phyloP scores from a whole-genome alignment of 2,329 filamentous ascomycete genomes.

The Neoscytalidium dimidiatum region DNA sequence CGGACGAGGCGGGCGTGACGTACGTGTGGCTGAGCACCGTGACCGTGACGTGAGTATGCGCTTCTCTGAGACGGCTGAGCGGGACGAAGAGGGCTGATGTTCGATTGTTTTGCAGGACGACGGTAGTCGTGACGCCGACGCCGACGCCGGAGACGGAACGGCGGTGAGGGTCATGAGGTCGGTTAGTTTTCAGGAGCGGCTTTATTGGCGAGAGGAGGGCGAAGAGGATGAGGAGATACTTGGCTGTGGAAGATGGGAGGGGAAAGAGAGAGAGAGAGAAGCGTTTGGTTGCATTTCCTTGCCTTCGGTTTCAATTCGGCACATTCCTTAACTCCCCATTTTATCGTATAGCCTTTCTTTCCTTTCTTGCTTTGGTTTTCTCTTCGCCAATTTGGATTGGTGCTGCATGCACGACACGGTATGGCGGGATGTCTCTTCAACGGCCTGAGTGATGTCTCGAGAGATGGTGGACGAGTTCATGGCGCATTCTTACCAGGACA shows the following conservation, averaged over 20 bases:
- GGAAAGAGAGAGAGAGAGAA: too few relatives aligned
- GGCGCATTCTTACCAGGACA: too few relatives aligned
- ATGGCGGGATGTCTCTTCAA: background rate
- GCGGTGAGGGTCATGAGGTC: background rate
- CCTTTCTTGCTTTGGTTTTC: background rate
- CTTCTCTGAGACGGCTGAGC: too few relatives aligned
- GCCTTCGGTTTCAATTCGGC: background rate
- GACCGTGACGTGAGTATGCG: conserved; percentile 7
- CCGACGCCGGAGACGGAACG: background rate
- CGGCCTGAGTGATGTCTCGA: background rate
- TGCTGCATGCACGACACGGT: background rate
- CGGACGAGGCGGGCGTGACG: background rate
- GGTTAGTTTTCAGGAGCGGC: too few relatives aligned
- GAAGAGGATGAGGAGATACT: too few relatives aligned
- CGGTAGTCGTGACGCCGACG: background rate
- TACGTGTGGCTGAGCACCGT: background rate
- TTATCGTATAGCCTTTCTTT: background rate
- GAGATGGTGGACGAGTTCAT: too few relatives aligned
- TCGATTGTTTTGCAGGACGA: too few relatives aligned
- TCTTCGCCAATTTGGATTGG: too few relatives aligned
- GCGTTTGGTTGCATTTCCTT: too few relatives aligned
- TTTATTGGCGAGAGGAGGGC: too few relatives aligned
- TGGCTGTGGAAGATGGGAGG: too few relatives aligned
- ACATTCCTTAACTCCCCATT: background rate
- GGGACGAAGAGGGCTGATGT: too few relatives aligned